Evolutionary conservation across 306 rosid genomes (phyloP), one percentile per base, ranked within the genome.

Genomic region (Lupinus albus): DNA sequence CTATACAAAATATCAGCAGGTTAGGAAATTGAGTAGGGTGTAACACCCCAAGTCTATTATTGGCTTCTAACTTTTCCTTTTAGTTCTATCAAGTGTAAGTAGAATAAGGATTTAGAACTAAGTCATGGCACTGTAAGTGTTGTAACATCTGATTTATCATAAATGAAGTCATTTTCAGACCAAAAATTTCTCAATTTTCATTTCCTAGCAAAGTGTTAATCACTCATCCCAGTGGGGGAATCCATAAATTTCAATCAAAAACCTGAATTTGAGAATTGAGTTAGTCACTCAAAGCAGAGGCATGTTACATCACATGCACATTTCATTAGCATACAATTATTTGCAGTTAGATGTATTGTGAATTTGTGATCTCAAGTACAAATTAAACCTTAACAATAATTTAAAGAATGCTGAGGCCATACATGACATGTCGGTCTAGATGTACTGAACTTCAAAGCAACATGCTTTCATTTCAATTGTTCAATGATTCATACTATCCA

Each of bases 401-500:
- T 6, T 41, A 42, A n/a, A 68, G 41, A 15, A 53, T 4, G 9
- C 12, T 1, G 5, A 32, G 17, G 20, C 30, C 52, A 39, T 9
- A 49, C 21, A 18, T 11, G 3, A 36, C 57, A 51, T n/a, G 17
- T 46, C 8, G 50, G 2, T 13, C 15, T 44, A 44, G 5, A 11
- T 11, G 60, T 44, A 18, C 41, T 38, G 51, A 49, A 51, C 14
- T 21, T 16, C n/a, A 10, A 48, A 63, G 64, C 54, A 45, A 10
- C 41, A 8, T 4, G 55, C 11, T 58, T 65, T 38, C 52, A 32
- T 17, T 30, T 11, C 66, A 48, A 63, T 61, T 61, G 50, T 36
- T 62, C 38, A 41, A 4, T 36, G 33, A 70, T 36, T 61, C 12
- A 45, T 18, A 48, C 25, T 28, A 70, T 39, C 66, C 49, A 52